A percentile compares a stretch with the other conserved stretches of the same genome.
Conservation (phyloP, 2,329 filamentous ascomycete species). For the Mycosphaerella sp. region DNA sequence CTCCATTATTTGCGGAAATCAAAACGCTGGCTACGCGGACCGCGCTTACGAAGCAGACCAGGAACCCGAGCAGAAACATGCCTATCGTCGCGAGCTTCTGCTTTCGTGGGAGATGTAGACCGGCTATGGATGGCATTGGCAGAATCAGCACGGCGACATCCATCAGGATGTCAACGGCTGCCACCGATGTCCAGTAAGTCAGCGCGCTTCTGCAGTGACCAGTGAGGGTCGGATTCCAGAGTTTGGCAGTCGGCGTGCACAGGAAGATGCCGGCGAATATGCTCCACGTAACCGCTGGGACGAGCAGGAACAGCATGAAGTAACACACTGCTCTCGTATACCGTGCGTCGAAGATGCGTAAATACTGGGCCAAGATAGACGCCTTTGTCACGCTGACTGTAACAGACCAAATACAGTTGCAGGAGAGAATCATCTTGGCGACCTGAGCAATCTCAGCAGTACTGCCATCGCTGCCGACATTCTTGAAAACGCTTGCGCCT, state of each 20-base stretch:
- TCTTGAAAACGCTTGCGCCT: conserved; percentile 22
- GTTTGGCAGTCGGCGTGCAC: conserved; percentile 38
- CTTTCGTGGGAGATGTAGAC: conserved; percentile 38
- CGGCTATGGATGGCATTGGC: conserved; percentile 40
- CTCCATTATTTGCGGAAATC: conserved; percentile 18
- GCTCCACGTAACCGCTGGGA: conserved; percentile 28
- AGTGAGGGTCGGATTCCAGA: conserved; percentile 35
- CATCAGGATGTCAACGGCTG: conserved; percentile 41
- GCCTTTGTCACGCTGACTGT: conserved; percentile 40
- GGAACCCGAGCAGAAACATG: conserved; percentile 41
- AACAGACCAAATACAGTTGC: conserved; percentile 33
- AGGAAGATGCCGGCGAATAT: conserved; percentile 39
- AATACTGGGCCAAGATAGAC: conserved; percentile 47
- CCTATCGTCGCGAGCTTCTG: conserved; percentile 40
- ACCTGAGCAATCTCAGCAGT: conserved; percentile 18
- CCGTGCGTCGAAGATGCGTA: conserved; percentile 40
- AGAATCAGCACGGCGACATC: conserved; percentile 42
- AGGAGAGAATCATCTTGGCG: conserved; percentile 30
- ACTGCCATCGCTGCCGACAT: conserved; percentile 22
- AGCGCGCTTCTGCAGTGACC: conserved; percentile 38
- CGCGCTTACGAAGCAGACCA: conserved; percentile 30
- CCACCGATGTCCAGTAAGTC: conserved; percentile 42
- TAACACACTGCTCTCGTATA: conserved; percentile 36
- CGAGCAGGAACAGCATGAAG: conserved; percentile 33
- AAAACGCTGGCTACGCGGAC: conserved; percentile 25